These are phyloP conservation scores for Suillus alpinus DNA, from an alignment of 768 basidiomycete species.

Conservation along the genomic window DNA sequence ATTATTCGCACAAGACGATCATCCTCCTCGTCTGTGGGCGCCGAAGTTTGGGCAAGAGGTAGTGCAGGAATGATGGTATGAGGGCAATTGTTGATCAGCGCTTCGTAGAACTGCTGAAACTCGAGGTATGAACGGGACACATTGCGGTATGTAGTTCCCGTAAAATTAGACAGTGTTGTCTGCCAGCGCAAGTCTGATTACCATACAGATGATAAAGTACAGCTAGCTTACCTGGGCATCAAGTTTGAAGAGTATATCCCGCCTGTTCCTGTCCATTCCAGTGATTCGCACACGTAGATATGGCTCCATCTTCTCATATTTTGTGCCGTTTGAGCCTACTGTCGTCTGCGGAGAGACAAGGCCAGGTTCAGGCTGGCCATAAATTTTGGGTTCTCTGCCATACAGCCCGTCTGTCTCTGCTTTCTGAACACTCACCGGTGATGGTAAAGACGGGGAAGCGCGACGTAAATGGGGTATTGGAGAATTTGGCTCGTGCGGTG, in stretches of 20 bases:
- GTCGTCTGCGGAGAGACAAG: conserved; percentile 74
- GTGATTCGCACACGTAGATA: conserved; percentile 89
- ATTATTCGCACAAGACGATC: conserved; percentile 93
- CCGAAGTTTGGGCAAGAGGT: conserved; percentile 94
- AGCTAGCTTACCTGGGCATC: conserved; percentile 81
- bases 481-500: conserved; percentile 68
- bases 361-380: conserved; percentile 81
- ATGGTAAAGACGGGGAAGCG: conserved; percentile 49
- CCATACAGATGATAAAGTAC: background rate
- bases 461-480: conserved; percentile 71
- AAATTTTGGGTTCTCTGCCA: conserved; percentile 81
- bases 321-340: conserved; percentile 63
- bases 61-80: conserved; percentile 96
- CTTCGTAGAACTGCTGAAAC: conserved; percentile 91
- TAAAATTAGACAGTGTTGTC: conserved; percentile 95
- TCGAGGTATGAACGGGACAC: conserved; percentile 94
- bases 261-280: conserved; percentile 88
- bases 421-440: conserved; percentile 45
- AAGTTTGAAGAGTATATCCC: conserved; percentile 90
- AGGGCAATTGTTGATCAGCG: conserved; percentile 85
- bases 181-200: conserved; percentile 28
- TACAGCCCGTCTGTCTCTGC: conserved; percentile 58
- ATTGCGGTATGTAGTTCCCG: conserved; percentile 85
- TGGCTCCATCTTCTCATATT: conserved; percentile 73
- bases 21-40: conserved; percentile 97